phyloP scores from a whole-genome alignment of 2,329 filamentous ascomycete genomes.

The Scleromitrula shiraiana region DNA sequence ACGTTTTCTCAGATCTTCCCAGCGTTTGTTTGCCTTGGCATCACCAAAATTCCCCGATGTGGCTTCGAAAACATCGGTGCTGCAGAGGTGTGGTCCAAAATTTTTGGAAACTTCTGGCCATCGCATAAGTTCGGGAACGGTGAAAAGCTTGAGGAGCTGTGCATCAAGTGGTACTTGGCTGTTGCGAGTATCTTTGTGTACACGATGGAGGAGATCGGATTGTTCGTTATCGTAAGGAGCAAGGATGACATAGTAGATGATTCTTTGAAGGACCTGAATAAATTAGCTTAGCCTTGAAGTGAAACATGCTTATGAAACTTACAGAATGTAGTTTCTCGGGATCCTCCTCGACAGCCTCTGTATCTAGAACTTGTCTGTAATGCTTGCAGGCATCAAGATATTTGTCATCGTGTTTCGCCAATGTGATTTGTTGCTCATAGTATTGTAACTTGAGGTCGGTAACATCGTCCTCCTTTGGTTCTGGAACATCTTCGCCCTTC shows the following conservation, averaged over 20 bases:
- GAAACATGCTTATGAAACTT: slow-evolving; percentile 31
- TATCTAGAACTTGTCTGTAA: slow-evolving; percentile 94
- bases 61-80: slow-evolving; percentile 82
- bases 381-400: slow-evolving; percentile 98
- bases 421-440: slow-evolving; percentile 93
- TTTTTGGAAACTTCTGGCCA: slow-evolving; percentile 89
- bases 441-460: slow-evolving; percentile 93
- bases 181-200: slow-evolving; percentile 78
- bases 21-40: slow-evolving; percentile 74
- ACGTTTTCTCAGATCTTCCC: slow-evolving; percentile 92
- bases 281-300: slow-evolving; percentile 13
- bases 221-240: slow-evolving; percentile 98
- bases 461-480: slow-evolving; percentile 77
- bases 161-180: slow-evolving; percentile 70
- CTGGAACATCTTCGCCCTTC: slow-evolving; percentile 68
- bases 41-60: slow-evolving; percentile 58
- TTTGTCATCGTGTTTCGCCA: slow-evolving; percentile 95
- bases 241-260: slow-evolving; percentile 96
- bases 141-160: slow-evolving; percentile 87
- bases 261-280: slow-evolving; percentile 75
- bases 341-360: slow-evolving; percentile 88
- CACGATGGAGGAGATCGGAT: slow-evolving; percentile 89
- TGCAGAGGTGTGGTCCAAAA: slow-evolving; percentile 80
- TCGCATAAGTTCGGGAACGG: slow-evolving; percentile 92
- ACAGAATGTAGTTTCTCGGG: slow-evolving; percentile 77